phyloP scores from a whole-genome alignment of 768 basidiomycete species.

The Russula virescens region DNA sequence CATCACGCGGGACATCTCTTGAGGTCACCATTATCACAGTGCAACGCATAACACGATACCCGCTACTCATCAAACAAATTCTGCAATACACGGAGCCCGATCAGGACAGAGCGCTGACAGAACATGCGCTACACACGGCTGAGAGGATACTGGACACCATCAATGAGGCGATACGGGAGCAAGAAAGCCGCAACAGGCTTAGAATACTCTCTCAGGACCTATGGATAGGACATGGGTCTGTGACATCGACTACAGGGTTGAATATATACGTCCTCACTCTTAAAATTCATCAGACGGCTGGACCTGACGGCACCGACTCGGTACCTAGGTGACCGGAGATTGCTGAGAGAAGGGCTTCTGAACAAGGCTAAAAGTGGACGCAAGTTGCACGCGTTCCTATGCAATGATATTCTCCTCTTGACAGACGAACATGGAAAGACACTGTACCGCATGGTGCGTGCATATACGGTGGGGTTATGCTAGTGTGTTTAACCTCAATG shows the following conservation, averaged over 20 bases:
- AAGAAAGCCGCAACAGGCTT: constrained; percentile 76
- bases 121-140: constrained; percentile 51
- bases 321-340: constrained; percentile 69
- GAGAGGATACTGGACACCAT: constrained; percentile 73
- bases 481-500: background rate
- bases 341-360: constrained; percentile 74
- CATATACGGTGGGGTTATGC: background rate
- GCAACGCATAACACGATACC: constrained; percentile 95
- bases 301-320: constrained; percentile 90
- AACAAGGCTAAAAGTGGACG: constrained; percentile 81
- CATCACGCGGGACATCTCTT: background rate
- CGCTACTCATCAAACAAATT: constrained; percentile 83
- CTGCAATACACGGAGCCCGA: constrained; percentile 69
- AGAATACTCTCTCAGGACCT: constrained; percentile 68
- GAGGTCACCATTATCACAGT: constrained; percentile 39
- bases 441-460: constrained; percentile 76
- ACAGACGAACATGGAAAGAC: constrained; percentile 65
- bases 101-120: constrained; percentile 53
- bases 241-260: background rate
- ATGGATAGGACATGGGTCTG: constrained; percentile 84
- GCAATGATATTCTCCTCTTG: constrained; percentile 85
- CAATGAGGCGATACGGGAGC: constrained; percentile 84
- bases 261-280: background rate
- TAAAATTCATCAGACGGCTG: constrained; percentile 47
- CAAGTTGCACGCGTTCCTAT: constrained; percentile 71